Evolutionary conservation across 805 yeast species (phyloP).

Genomic region (Nakazawaea anatomiae): DNA sequence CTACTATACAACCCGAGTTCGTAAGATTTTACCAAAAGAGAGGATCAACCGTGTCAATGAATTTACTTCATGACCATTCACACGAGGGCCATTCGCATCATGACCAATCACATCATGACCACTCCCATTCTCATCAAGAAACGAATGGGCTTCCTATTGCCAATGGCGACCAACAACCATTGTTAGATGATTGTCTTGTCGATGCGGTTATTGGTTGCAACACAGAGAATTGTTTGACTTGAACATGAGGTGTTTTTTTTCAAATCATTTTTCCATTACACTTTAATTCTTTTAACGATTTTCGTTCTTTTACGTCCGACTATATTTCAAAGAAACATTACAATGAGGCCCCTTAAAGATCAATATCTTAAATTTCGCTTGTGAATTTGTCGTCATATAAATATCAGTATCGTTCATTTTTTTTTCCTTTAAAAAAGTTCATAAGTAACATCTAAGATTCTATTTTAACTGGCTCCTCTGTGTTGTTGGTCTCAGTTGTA

Average conservation of each 20-base stretch:
- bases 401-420: no score
- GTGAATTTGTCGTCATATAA: no score
- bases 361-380: no score
- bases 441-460: no score
- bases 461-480: no score
- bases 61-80: conserved; percentile 7
- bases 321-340: no score
- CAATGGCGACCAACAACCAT: not conserved
- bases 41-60: conserved; percentile 19
- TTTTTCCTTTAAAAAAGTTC: no score
- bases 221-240: conserved; percentile 33
- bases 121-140: conserved; percentile 16
- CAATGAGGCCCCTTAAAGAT: no score
- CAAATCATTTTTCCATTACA: no score
- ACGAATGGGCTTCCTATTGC: conserved; percentile 23
- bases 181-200: conserved; percentile 32
- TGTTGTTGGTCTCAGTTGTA: no score
- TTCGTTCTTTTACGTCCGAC: no score
- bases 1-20: conserved; percentile 96
- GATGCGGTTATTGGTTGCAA: conserved; percentile 51
- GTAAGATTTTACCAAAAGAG: conserved; percentile 25
- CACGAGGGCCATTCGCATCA: not conserved
- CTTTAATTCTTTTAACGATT: no score
- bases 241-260: not conserved
- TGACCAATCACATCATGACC: not conserved